Base-by-base conservation (phyloP, 768 basidiomycete species). In the Calvatia gigantea region DNA sequence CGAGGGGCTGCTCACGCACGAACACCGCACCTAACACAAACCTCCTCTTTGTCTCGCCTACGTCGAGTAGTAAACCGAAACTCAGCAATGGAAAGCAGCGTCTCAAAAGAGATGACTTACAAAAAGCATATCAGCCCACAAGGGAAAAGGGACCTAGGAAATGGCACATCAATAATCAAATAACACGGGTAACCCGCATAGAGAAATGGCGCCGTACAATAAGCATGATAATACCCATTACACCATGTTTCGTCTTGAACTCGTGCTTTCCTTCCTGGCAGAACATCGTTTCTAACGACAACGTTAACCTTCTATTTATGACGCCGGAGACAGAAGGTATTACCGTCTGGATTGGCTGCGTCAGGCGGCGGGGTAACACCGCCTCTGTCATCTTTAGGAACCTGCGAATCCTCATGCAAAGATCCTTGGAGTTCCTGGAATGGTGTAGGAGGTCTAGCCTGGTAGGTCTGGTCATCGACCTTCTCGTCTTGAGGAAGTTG, bases 211-310 rank as follows among this genome's bases (percentile, higher is more conserved):
- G 9, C 31, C 52, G 14, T 38, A 54, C 52, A 25, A 54, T 35
- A 3, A 43, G 43, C 52, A 45, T 54, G 11, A 54, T 11, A 27
- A 54, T 54, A 17, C 52, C 52, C 52, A 54, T 54, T 15, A 54
- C 43, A 35, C 52, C 52, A 28, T 54, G 52, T 27, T 37, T 44
- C 15, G 43, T 54, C 23, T 37, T 27, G 15, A 35, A 54, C 21
- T 54, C 43, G n/a, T 54, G 52, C 12, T 54, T 33, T 43, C 52
- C 52, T 6, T 46, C 43, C 25, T 54, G 21, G 23, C 52, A 54
- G 17, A 23, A 15, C 3, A 21, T 4, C 14, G 9, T 45, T 4
- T 28, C 52, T 54, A 23, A n/a, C n/a, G n/a, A n/a, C n/a, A n/a
- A n/a, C n/a, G n/a, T n/a, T n/a, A n/a, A n/a, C n/a, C n/a, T n/a